Conservation (phyloP, 73 alveolate species). For the Stentor coeruleus region DNA sequence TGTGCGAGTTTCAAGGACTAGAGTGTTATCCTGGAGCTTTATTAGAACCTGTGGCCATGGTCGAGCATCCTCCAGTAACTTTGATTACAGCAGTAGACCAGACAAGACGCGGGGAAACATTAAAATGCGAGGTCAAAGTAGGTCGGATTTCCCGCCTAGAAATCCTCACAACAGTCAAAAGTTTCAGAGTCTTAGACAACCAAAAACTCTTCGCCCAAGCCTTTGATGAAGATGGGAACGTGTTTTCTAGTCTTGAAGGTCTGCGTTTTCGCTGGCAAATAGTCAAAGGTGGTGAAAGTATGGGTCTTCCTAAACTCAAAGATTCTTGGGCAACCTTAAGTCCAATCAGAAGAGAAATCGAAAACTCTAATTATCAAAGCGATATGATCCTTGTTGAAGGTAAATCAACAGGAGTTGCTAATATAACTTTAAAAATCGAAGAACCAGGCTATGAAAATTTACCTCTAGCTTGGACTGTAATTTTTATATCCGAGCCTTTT, state of each 20-base stretch:
- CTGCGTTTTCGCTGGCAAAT: conserved; percentile 84
- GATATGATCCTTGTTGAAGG: conserved; percentile 77
- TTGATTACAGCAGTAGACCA: conserved; percentile 52
- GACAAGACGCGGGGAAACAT: conserved; percentile 42
- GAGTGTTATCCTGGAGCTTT: conserved; percentile 35
- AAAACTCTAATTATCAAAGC: conserved; percentile 48
- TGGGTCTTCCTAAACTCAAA: conserved; percentile 54
- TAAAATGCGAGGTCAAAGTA: conserved; percentile 45
- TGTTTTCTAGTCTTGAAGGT: conserved; percentile 80
- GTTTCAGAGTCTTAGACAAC: conserved; percentile 62
- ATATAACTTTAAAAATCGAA: conserved; percentile 54
- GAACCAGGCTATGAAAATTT: conserved; percentile 67
- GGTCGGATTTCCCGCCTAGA: conserved; percentile 28
- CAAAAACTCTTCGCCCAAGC: conserved; percentile 74
- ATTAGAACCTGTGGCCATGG: conserved; percentile 26
- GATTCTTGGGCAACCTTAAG: conserved; percentile 60
- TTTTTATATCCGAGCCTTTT: conserved; percentile 66
- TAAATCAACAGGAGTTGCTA: conserved; percentile 66
- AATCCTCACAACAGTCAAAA: conserved; percentile 49
- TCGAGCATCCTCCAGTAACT: conserved; percentile 40
- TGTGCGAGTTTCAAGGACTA: conserved; percentile 17
- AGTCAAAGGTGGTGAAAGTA: conserved; percentile 55
- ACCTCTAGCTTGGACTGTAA: conserved; percentile 26
- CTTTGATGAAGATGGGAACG: conserved; percentile 80
- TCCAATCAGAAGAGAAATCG: conserved; percentile 63